Evolutionary conservation across 495 filamentous ascomycete genomes (phyloP).

Genomic region (Saxispiralis lemnorum): DNA sequence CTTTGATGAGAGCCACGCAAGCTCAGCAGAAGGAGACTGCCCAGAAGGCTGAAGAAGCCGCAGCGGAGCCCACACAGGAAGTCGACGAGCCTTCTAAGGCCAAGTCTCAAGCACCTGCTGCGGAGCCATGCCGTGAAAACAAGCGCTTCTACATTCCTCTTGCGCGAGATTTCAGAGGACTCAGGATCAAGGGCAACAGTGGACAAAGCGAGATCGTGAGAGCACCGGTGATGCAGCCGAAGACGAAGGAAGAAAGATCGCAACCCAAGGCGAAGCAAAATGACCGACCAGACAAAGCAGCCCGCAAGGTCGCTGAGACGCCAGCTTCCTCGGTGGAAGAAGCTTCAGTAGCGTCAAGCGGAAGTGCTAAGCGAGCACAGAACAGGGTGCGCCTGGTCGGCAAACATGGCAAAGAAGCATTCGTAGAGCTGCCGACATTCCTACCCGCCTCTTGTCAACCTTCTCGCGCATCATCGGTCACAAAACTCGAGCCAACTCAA

Average conservation of each 20-base stretch:
- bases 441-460: not conserved
- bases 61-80: not conserved
- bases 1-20: too few species aligned
- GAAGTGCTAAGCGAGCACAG: too few species aligned
- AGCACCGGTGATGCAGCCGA: not conserved
- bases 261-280: too few species aligned
- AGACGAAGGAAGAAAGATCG: too few species aligned
- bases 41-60: not conserved
- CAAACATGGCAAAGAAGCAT: slow-evolving; percentile 8
- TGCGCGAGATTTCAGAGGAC: not conserved
- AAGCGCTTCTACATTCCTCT: not conserved
- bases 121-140: not conserved
- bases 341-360: too few species aligned
- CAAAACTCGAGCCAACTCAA: not conserved
- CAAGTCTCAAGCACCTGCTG: too few species aligned
- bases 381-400: not conserved
- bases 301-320: too few species aligned
- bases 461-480: not conserved
- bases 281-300: too few species aligned
- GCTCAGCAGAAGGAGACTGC: not conserved
- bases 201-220: not conserved
- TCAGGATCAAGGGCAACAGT: not conserved
- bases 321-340: too few species aligned
- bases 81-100: not conserved
- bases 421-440: slow-evolving; percentile 3